Percentiles rank a stretch among this genome's conserved stretches.
Conservation (phyloP, 768 basidiomycete species). For the Antrodiella citrinella region DNA sequence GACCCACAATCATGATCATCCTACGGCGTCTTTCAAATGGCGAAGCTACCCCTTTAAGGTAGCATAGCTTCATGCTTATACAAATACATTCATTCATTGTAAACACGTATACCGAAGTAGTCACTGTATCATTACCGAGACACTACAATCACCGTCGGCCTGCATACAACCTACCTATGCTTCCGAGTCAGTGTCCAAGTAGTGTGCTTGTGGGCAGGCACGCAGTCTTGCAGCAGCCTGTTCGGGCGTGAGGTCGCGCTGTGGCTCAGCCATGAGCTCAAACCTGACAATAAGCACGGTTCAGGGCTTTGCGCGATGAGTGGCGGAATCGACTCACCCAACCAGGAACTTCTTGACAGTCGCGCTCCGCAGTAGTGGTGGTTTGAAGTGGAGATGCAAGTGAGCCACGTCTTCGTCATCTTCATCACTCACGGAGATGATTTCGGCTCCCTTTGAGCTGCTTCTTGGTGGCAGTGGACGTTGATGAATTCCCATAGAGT, state of each 20-base stretch:
- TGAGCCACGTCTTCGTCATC: slow-evolving; percentile 53
- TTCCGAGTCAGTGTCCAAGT: too few relatives aligned
- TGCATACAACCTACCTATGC: too few relatives aligned
- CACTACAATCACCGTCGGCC: too few relatives aligned
- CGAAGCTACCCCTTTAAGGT: too few relatives aligned
- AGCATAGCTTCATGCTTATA: too few relatives aligned
- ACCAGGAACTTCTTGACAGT: slow-evolving; percentile 85
- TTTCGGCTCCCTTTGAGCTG: background rate
- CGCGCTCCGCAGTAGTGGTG: slow-evolving; percentile 76
- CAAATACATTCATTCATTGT: too few relatives aligned
- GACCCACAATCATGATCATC: too few relatives aligned
- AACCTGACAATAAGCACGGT: slow-evolving; percentile 39
- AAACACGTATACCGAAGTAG: too few relatives aligned
- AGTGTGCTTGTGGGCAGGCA: slow-evolving; percentile 51
- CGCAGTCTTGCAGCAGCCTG: slow-evolving; percentile 69
- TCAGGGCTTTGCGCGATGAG: slow-evolving; percentile 3
- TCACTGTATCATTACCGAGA: too few relatives aligned
- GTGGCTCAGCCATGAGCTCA: slow-evolving; percentile 86
- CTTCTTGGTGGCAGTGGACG: slow-evolving; percentile 52
- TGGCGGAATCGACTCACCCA: slow-evolving; percentile 42
- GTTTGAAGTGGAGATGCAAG: slow-evolving; percentile 81
- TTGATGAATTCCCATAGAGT: slow-evolving; percentile 94
- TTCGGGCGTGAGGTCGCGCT: slow-evolving; percentile 85
- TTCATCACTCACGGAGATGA: slow-evolving; percentile 18
- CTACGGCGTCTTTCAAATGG: too few relatives aligned